Base-by-base conservation (phyloP, 2,329 filamentous ascomycete species). In the Aurifilum marmelostoma region DNA sequence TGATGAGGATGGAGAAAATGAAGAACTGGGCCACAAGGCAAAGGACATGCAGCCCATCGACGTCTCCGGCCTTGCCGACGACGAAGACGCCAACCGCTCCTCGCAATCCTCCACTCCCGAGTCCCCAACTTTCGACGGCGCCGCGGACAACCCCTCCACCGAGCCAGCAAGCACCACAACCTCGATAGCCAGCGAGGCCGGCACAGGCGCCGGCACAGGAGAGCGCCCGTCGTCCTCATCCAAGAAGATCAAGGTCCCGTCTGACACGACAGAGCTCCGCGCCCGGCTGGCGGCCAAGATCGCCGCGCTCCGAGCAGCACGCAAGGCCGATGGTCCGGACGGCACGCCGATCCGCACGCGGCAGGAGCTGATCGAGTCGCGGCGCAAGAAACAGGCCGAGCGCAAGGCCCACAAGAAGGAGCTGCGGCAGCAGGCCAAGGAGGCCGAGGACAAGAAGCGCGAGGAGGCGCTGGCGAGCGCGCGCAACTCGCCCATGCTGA, bases 361-460 rank as follows among this genome's bases (percentile, higher is more conserved):
- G 71, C 92, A 97, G 80, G 94, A 98, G 77, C 87, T 99, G 16
- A 93, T 99, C 74, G 96, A 98, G 80, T 88, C 92, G 59, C 89
- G 96, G 56, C 89, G 96, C 72, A 89, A 90, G 77, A 97, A 97
- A 82, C 92, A 97, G 78, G 91, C 93, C 70, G 89, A 94, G 78
- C 89, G 93, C 71, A 95, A 94, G 78, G 90, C 89, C 29, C 91
- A 95, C 76, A 98, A 97, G 83, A 96, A 97, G 80, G 92, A 95
- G 76, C 83, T 94, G 69, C 88, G 94, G 59, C 84, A 87, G 73
- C 87, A 92, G 74, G 91, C 92, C 27, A 95, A 92, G 77, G 87
- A 92, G 65, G 93, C 97, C 75, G 94, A 96, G 78, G 90, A 93
- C 68, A 82, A 80, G 52, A 86, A 87, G 75, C 85, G 88, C 41